Percentiles rank a stretch among this genome's conserved stretches.
These are phyloP conservation scores for Nannochloropsis salina DNA, from an alignment of 108 stramenopile genomes.

Conservation along the genomic window DNA sequence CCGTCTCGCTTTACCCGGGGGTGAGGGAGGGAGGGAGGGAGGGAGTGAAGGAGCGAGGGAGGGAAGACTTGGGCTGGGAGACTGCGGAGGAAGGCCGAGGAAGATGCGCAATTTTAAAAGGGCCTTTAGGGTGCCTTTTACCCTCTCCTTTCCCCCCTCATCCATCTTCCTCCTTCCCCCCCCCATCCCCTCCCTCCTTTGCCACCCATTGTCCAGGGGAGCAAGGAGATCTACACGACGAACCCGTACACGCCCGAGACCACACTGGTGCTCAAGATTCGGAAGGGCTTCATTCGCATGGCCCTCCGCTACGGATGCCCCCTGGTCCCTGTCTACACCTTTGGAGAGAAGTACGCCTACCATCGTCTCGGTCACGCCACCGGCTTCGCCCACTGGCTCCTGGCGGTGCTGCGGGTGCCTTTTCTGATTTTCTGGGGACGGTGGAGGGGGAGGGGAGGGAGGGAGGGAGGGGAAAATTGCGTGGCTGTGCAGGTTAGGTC, in stretches of 20 bases:
- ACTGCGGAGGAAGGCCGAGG: too few species aligned
- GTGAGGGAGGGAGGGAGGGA: neutral
- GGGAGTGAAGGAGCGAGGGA: too few species aligned
- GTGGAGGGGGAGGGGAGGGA: neutral
- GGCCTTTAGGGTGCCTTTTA: neutral
- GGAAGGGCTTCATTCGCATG: slow-evolving; percentile 28
- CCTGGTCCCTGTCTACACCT: slow-evolving; percentile 24
- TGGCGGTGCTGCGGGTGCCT: neutral
- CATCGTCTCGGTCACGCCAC: neutral
- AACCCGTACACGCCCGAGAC: slow-evolving; percentile 9
- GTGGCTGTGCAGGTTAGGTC: neutral
- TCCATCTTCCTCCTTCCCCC: neutral
- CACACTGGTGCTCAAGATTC: slow-evolving; percentile 24
- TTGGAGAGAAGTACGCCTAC: slow-evolving; percentile 23
- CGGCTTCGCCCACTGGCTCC: neutral
- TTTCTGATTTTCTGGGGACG: slow-evolving; percentile 24
- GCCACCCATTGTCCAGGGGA: neutral
- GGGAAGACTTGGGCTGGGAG: too few species aligned
- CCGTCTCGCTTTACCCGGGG: slow-evolving; percentile 11
- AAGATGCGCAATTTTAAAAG: too few species aligned
- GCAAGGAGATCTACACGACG: slow-evolving; percentile 24
- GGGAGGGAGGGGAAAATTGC: neutral
- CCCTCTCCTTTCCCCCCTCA: neutral
- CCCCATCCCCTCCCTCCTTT: neutral
- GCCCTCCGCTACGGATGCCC: slow-evolving; percentile 20